Conservation (phyloP, 768 basidiomycete genomes). For the Suillus luteus region DNA sequence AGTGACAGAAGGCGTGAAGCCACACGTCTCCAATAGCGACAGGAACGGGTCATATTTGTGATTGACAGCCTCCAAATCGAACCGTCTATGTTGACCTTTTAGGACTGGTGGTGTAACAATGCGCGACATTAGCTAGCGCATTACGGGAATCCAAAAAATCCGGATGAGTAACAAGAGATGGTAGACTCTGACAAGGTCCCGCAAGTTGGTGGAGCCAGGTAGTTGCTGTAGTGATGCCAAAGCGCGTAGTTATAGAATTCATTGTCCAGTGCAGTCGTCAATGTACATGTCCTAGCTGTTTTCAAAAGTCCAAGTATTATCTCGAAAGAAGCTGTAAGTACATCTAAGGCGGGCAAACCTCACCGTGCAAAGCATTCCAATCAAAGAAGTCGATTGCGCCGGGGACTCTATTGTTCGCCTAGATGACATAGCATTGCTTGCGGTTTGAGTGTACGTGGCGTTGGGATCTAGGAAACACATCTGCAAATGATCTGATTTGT, state of each 20-base stretch:
- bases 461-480: slow-evolving; percentile 56
- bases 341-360: not conserved
- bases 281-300: not conserved
- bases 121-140: not conserved
- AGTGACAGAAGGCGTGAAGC: not conserved
- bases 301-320: not conserved
- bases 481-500: not conserved
- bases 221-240: not conserved
- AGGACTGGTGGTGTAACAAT: not conserved
- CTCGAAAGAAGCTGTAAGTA: not conserved
- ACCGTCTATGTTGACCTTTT: not conserved
- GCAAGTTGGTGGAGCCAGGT: not conserved
- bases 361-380: not conserved
- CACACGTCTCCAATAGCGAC: not conserved
- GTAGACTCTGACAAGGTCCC: not conserved
- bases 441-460: slow-evolving; percentile 52
- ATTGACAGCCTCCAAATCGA: not conserved
- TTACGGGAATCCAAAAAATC: not conserved
- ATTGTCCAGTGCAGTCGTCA: not conserved
- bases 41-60: not conserved
- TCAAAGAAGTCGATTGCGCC: not conserved
- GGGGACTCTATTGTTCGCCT: not conserved
- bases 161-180: not conserved
- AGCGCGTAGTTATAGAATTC: not conserved
- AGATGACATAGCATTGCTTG: not conserved